Evolutionary conservation across 2,329 filamentous ascomycete genomes (phyloP), one percentile per base, ranked within the genome.

Genomic region (Cladophialophora bantiana): DNA sequence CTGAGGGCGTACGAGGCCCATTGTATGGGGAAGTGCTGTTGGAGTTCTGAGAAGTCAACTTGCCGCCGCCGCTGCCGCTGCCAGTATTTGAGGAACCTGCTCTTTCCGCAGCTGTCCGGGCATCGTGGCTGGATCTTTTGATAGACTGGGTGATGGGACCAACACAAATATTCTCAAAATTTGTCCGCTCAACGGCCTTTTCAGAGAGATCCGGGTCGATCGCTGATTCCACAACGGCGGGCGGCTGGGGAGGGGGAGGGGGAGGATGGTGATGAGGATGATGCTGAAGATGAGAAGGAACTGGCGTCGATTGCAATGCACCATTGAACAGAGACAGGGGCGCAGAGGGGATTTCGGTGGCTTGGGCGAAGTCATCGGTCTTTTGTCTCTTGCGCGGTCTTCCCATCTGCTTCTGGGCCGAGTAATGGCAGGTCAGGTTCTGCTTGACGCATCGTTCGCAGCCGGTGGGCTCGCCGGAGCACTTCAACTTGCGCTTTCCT

Each of bases 401-500:
- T 32, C 81, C 81, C 81, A 83, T 83, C 68, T 78, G 80, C 70
- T 83, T 83, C 71, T 83, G 81, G 62, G 78, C 71, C 4, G 81
- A 83, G 70, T 83, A 83, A 63, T 81, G 78, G 68, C 81, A 83
- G 58, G 62, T 57, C 31, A 83, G 73, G 4, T 74, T 74, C 65
- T 83, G 80, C 59, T 78, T 80, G 42, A 76, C 60, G 67, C 81
- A 83, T 62, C 81, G 77, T 62, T 70, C 74, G 66, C 81, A 83
- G 7, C 81, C 81, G 9, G 70, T 71, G n/a, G 73, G 57, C 64
- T 83, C 79, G 2, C 81, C 81, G 1, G 81, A 82, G 73, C 81
- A 83, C 75, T 82, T 83, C 64, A 83, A 72, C 70, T 83, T 83
- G 50, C 81, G 77, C 70, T 79, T 80, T 67, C 81, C 81, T 83